Base-by-base conservation (phyloP, 1,284 basidiomycete genomes). In the Gymnopus androsaceus region DNA sequence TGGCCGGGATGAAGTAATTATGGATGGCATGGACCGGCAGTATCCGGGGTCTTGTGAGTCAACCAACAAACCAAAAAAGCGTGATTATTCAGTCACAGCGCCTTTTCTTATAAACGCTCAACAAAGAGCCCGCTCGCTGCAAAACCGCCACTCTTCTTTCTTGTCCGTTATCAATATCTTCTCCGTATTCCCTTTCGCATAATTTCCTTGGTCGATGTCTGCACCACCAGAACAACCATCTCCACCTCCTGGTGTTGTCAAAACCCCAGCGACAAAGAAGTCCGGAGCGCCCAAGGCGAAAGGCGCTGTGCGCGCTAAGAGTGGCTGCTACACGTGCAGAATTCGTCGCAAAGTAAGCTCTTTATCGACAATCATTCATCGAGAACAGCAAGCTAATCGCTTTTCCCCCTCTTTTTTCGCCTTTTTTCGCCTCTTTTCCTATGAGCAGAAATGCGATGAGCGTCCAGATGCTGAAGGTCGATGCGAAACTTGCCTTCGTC, bases 241-340 rank as follows among this genome's bases (percentile, higher is more conserved):
- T 52, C 28, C 41, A 25, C 54, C 56, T 50, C 50, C 51, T 52
- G 17, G 31, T 40, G 54, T 51, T 54, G 37, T 42, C 27, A 45
- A 38, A 31, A n/a, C n/a, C n/a, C 40, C 45, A 67, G 67, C 74
- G 14, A 64, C 72, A 25, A 78, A 78, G 71, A 73, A 75, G 25
- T 51, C 73, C 68, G 81, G 81, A 66, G 75, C 81, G 69, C 79
- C 85, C 61, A 90, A 90, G 69, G 77, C 82, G 61, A 91, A 90
- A 78, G 87, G 87, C 70, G 84, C 86, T 52, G 80, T 86, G 46
- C 85, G 89, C 69, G 88, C 88, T 57, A 91, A 91, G 79, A 87
- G 86, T 59, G 89, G 89, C 64, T 92, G 89, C 69, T 91, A 90
- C 75, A 92, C 89, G 57, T 92, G 89, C 76, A 81, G 89, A 66